A percentile compares a stretch with the other conserved stretches of the same genome.
These are phyloP conservation scores for Sugiyamaella mastotermitis DNA, from an alignment of 805 yeast genomes.

Conservation along the genomic window DNA sequence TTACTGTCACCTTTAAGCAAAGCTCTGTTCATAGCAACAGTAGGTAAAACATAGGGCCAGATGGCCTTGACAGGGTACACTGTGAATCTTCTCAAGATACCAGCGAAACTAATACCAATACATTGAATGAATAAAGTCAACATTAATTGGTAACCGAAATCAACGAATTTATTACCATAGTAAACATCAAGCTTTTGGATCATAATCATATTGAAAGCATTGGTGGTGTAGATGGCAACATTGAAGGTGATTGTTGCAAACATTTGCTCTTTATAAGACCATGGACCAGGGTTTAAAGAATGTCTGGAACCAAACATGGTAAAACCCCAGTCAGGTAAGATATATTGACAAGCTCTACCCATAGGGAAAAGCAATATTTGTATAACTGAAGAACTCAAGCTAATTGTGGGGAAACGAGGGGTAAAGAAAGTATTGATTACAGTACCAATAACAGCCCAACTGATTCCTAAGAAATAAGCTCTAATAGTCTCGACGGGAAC, in stretches of 20 bases:
- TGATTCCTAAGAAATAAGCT: constrained; percentile 43
- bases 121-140: constrained; percentile 45
- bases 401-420: constrained; percentile 47
- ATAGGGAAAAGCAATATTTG: constrained; percentile 49
- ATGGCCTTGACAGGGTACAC: constrained; percentile 40
- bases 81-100: constrained; percentile 46
- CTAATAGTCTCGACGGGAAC: constrained; percentile 46
- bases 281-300: constrained; percentile 57
- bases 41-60: constrained; percentile 53
- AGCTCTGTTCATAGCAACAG: constrained; percentile 47
- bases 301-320: constrained; percentile 35
- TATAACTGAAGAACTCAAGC: constrained; percentile 36
- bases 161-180: constrained; percentile 27
- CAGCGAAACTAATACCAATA: constrained; percentile 49
- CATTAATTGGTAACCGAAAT: constrained; percentile 41
- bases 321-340: constrained; percentile 38
- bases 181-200: constrained; percentile 23
- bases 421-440: constrained; percentile 52
- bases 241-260: constrained; percentile 40
- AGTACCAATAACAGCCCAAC: constrained; percentile 50
- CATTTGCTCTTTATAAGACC: constrained; percentile 63
- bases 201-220: constrained; percentile 21
- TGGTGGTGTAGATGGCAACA: constrained; percentile 21
- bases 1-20: constrained; percentile 26
- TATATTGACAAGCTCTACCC: constrained; percentile 39